These are phyloP conservation scores for Karstenula rhodostoma DNA, from an alignment of 2,329 filamentous ascomycete genomes.

Conservation along the genomic window DNA sequence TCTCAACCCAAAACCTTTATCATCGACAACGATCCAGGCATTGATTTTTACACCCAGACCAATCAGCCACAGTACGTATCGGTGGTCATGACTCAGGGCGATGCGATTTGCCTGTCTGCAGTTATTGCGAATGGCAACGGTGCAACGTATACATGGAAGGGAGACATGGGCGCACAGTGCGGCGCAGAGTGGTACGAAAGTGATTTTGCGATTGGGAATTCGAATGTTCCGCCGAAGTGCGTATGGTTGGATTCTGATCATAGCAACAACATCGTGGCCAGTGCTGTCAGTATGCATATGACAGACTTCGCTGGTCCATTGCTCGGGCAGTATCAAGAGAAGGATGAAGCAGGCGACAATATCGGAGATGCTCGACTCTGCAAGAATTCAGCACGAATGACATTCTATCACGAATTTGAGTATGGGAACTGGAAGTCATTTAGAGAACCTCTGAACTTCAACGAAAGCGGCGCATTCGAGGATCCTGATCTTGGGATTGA, in stretches of 20 bases:
- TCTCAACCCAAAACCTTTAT: neutral
- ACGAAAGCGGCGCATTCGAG: neutral
- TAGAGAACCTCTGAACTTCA: neutral
- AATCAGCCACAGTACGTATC: conserved; percentile 8
- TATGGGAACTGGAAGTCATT: neutral
- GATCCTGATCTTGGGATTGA: conserved; percentile 2
- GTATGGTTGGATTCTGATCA: conserved; percentile 17
- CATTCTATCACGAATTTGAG: conserved; percentile 1
- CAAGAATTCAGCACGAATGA: conserved; percentile 11
- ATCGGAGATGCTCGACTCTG: conserved; percentile 11
- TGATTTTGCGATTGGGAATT: neutral
- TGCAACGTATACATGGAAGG: conserved; percentile 11
- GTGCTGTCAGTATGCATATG: conserved; percentile 14
- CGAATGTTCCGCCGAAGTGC: conserved; percentile 12
- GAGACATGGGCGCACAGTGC: conserved; percentile 16
- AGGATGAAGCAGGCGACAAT: conserved; percentile 3
- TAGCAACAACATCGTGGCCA: conserved; percentile 15
- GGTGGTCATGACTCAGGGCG: conserved; percentile 9
- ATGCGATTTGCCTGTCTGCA: conserved; percentile 13
- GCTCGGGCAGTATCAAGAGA: conserved; percentile 13
- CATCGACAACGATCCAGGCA: neutral
- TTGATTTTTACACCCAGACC: neutral
- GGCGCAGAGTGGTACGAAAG: conserved; percentile 15
- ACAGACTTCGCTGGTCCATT: conserved; percentile 10
- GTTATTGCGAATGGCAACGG: conserved; percentile 8